Base-by-base conservation (phyloP, 495 filamentous ascomycete genomes). In the Aspergillus ellipticus region DNA sequence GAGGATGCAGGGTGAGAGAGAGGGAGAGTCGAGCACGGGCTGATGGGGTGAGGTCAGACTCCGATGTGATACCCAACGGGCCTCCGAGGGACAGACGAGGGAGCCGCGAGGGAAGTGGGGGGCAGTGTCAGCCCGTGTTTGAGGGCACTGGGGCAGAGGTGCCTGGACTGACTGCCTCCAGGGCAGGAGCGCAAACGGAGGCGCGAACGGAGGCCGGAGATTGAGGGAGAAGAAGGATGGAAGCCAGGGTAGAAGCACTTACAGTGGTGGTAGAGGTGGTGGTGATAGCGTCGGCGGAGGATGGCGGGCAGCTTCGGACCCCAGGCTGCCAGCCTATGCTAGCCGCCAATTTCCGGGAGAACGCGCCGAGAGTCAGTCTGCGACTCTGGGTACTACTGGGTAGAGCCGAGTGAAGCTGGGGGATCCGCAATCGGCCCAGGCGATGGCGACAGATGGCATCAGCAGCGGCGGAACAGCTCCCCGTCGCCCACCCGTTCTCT, bases 371-470 rank as follows among this genome's bases (percentile, higher is more conserved):
- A n/a, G n/a, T n/a, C n/a, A n/a, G n/a, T n/a, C n/a, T n/a, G n/a
- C n/a, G n/a, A n/a, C n/a, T n/a, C n/a, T n/a, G n/a, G n/a, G n/a
- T n/a, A n/a, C n/a, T n/a, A n/a, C n/a, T n/a, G n/a, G n/a, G n/a
- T n/a, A n/a, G n/a, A n/a, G n/a, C n/a, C n/a, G 24, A 28, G 24
- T 28, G 4, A 28, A 28, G 22, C 42, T 9, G 26, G n/a, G 37
- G 47, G 45, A 56, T 60, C 58, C 58, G 60, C 55, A 58, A 56
- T 59, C n/a, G 17, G 24, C 17, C 17, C 17, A 19, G 29, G 39
- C 24, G 39, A 58, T 58, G 47, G 53, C 60, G 60, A 59, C 51
- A 49, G 56, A 64, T 60, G 54, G 58, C 57, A 58, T 39, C 31
- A 64, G 15, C 39, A 29, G 11, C 17, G n/a, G n/a, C n/a, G 28